These are phyloP conservation scores for Fusarium sp. DNA, from an alignment of 2,329 filamentous ascomycete species.

Conservation along the genomic window DNA sequence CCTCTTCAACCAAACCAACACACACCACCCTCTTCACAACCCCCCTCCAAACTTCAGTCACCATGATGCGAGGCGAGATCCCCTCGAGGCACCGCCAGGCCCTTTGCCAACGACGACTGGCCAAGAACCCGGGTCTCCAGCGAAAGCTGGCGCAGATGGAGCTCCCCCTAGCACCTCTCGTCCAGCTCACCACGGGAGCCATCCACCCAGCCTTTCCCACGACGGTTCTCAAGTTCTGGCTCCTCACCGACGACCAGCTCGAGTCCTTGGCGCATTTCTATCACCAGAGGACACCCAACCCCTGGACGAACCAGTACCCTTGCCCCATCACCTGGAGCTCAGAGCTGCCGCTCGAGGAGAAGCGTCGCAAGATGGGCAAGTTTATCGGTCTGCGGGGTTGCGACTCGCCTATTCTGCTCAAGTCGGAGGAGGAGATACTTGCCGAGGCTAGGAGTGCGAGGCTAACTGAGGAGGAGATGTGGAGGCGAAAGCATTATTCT, in stretches of 20 bases:
- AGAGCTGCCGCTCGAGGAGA: conserved; percentile 70
- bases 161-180: conserved; percentile 73
- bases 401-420: conserved; percentile 52
- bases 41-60: conserved; percentile 24
- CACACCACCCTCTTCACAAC: background rate
- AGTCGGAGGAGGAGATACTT: conserved; percentile 61
- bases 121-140: conserved; percentile 63
- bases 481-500: conserved; percentile 58
- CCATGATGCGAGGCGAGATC: conserved; percentile 50
- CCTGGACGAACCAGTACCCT: conserved; percentile 72
- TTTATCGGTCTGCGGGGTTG: conserved; percentile 78
- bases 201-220: conserved; percentile 74
- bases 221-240: conserved; percentile 78
- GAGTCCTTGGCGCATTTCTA: conserved; percentile 79
- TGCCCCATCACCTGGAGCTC: conserved; percentile 73
- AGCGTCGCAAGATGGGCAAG: conserved; percentile 76
- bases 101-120: conserved; percentile 49
- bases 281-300: conserved; percentile 72
- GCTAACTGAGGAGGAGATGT: conserved; percentile 58
- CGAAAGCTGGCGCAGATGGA: conserved; percentile 75
- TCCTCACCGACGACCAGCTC: conserved; percentile 77
- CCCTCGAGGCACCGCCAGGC: conserved; percentile 48
- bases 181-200: conserved; percentile 70
- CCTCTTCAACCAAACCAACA: background rate
- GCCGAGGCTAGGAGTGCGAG: conserved; percentile 56